phyloP scores from a whole-genome alignment of 78 protist genomes.

The Dictyostelium intermedium region DNA sequence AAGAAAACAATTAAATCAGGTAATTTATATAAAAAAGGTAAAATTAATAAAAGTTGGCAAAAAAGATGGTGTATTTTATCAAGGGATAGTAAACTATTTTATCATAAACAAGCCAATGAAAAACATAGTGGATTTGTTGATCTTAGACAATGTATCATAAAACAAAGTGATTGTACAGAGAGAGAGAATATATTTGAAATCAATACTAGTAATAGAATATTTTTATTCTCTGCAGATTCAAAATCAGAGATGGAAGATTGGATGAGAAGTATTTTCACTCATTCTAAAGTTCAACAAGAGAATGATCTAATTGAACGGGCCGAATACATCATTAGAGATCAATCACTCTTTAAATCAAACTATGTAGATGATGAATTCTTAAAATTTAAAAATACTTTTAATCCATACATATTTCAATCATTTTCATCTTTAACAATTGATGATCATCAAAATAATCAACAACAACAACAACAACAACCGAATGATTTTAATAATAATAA shows the following conservation, averaged over 20 bases:
- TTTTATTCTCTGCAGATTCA: slow-evolving; percentile 30
- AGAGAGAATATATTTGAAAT: slow-evolving; percentile 47
- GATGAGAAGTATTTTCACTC: slow-evolving; percentile 23
- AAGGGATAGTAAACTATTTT: slow-evolving; percentile 25
- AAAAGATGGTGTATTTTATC: slow-evolving; percentile 56
- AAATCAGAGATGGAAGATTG: slow-evolving; percentile 52
- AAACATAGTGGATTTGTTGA: slow-evolving; percentile 17
- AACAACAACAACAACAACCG: background rate
- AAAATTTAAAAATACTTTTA: background rate
- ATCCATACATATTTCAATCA: background rate
- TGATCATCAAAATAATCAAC: background rate
- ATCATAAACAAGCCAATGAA: slow-evolving; percentile 48
- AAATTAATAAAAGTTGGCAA: slow-evolving; percentile 64
- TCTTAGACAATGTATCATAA: slow-evolving; percentile 33
- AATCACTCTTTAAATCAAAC: background rate
- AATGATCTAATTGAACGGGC: slow-evolving; percentile 61
- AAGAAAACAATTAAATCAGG: slow-evolving; percentile 51
- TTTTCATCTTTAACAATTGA: background rate
- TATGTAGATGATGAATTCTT: slow-evolving; percentile 31
- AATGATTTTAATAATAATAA: background rate
- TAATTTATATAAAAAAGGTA: slow-evolving; percentile 51
- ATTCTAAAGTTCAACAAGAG: slow-evolving; percentile 29
- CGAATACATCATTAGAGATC: slow-evolving; percentile 21
- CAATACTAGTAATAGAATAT: slow-evolving; percentile 33
- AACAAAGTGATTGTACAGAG: background rate